A percentile compares a stretch with the other conserved stretches of the same genome.
These are phyloP conservation scores for Alternaria sp. DNA, from an alignment of 2,329 filamentous ascomycete genomes.

Conservation along the genomic window DNA sequence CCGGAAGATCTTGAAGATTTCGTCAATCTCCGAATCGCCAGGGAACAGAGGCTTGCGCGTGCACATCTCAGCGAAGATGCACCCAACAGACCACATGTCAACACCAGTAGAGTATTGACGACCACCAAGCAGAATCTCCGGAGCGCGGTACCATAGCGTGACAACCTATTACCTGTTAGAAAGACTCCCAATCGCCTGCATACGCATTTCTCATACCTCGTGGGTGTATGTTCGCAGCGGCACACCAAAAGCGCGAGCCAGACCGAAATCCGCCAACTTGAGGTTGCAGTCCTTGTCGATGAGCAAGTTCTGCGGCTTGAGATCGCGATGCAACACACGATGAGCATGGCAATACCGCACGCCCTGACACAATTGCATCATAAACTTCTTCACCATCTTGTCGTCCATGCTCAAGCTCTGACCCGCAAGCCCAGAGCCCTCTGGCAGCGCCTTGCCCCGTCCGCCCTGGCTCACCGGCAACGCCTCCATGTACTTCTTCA, in stretches of 20 bases:
- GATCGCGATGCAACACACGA: slow-evolving; percentile 83
- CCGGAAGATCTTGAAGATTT: slow-evolving; percentile 96
- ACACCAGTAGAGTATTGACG: slow-evolving; percentile 93
- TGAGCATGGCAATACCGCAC: slow-evolving; percentile 89
- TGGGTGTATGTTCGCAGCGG: slow-evolving; percentile 91
- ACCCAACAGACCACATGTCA: slow-evolving; percentile 95
- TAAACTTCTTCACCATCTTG: slow-evolving; percentile 90
- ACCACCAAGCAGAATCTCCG: slow-evolving; percentile 88
- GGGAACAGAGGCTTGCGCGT: slow-evolving; percentile 92
- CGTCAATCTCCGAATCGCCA: slow-evolving; percentile 90
- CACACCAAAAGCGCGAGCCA: slow-evolving; percentile 89
- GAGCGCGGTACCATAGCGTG: slow-evolving; percentile 90
- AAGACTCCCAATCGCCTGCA: too few relatives aligned
- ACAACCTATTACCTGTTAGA: slow-evolving; percentile 68
- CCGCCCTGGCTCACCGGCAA: slow-evolving; percentile 85
- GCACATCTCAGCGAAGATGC: slow-evolving; percentile 97
- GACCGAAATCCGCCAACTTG: slow-evolving; percentile 88
- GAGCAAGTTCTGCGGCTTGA: slow-evolving; percentile 90
- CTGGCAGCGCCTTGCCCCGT: slow-evolving; percentile 83
- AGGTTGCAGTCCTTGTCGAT: slow-evolving; percentile 88
- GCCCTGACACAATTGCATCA: slow-evolving; percentile 85
- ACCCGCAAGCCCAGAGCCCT: slow-evolving; percentile 72
- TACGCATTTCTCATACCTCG: slow-evolving; percentile 64
- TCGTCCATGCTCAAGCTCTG: slow-evolving; percentile 76
- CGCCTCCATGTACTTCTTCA: slow-evolving; percentile 97